Evolutionary conservation across 768 basidiomycete species (phyloP).

Genomic region (Mycena floridula): DNA sequence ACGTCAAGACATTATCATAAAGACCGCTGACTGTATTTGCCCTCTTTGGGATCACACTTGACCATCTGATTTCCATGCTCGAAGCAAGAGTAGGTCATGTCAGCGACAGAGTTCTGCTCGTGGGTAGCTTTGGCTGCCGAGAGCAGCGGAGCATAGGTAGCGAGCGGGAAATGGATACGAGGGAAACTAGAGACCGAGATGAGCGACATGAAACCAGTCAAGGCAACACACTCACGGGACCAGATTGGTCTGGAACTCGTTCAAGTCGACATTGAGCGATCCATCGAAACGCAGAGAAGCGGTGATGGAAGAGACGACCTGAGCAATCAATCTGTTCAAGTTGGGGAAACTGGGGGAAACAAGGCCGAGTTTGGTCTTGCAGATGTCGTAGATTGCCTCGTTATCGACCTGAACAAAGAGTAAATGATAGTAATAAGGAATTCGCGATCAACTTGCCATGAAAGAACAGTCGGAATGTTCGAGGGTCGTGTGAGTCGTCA

Average conservation of each 20-base stretch:
- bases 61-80: slow-evolving; percentile 97
- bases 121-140: slow-evolving; percentile 95
- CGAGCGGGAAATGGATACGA: slow-evolving; percentile 97
- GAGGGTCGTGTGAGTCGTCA: slow-evolving; percentile 97
- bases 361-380: slow-evolving; percentile 91
- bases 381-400: slow-evolving; percentile 88
- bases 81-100: slow-evolving; percentile 99
- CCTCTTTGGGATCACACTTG: slow-evolving; percentile 91
- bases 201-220: slow-evolving; percentile 3
- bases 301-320: slow-evolving; percentile 97
- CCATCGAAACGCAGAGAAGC: slow-evolving; percentile 97
- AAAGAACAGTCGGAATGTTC: slow-evolving; percentile 99
- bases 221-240: slow-evolving; percentile 67
- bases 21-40: slow-evolving; percentile 94
- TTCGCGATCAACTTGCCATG: slow-evolving; percentile 55
- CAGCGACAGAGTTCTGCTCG: slow-evolving; percentile 94
- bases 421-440: slow-evolving; percentile 5
- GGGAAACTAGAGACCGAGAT: slow-evolving; percentile 61
- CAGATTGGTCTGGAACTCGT: slow-evolving; percentile 98
- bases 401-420: slow-evolving; percentile 56
- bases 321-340: slow-evolving; percentile 94
- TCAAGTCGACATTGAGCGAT: slow-evolving; percentile 93
- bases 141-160: slow-evolving; percentile 91
- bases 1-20: background rate
- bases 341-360: slow-evolving; percentile 85